A percentile compares a stretch with the other conserved stretches of the same genome.
These are phyloP conservation scores for Triticum dicoccoides DNA, from an alignment of 176 grass and related monocot species.

Conservation along the genomic window DNA sequence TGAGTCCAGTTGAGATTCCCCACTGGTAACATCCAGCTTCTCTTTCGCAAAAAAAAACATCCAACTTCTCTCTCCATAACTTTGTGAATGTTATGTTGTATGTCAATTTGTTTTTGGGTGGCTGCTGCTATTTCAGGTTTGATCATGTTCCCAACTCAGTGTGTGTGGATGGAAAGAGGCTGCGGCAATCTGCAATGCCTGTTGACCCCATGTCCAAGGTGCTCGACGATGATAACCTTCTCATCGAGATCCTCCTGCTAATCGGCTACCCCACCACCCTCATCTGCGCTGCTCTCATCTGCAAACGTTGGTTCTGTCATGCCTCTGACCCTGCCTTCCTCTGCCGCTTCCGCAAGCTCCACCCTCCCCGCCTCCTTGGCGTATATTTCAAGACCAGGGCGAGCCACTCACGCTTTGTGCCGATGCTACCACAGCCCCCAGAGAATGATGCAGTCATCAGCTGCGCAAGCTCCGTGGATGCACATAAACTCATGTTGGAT, in stretches of 20 bases:
- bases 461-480: not conserved
- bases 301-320: not conserved
- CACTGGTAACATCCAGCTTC: no score
- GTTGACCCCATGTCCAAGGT: not conserved
- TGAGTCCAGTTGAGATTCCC: no score
- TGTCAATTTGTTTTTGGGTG: no score
- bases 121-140: no score
- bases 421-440: not conserved
- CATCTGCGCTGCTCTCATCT: conserved; percentile 6
- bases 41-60: no score
- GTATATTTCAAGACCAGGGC: not conserved
- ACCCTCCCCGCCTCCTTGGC: not conserved
- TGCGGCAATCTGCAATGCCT: no score
- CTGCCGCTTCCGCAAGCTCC: not conserved
- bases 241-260: conserved; percentile 37
- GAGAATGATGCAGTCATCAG: accelerated
- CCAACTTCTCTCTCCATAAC: no score
- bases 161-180: no score
- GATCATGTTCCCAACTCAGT: no score
- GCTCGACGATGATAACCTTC: conserved; percentile 13
- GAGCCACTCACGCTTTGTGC: not conserved
- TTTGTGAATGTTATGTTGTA: no score
- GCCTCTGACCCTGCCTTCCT: conserved; percentile 23
- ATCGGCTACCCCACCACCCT: conserved; percentile 9
- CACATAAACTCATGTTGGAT: not conserved